Conservation (phyloP, 2,329 filamentous ascomycete genomes). For the Talaromyces sp. region DNA sequence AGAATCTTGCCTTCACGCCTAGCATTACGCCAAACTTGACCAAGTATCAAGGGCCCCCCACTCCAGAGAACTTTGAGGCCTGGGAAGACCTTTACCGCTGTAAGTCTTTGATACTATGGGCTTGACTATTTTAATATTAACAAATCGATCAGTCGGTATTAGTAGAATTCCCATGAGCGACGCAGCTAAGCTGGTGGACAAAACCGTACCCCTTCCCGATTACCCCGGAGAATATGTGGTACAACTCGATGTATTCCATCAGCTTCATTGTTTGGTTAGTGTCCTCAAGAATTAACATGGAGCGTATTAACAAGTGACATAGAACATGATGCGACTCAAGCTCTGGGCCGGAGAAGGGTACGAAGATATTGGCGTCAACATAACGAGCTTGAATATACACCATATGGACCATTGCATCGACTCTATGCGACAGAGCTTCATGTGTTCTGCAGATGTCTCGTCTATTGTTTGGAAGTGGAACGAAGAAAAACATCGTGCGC, state of each 20-base stretch:
- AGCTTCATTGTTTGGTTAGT: constrained; percentile 9
- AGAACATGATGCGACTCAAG: constrained; percentile 3
- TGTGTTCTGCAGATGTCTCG: neutral
- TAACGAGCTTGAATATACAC: neutral
- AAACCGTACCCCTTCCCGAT: constrained; percentile 10
- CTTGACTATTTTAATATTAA: neutral
- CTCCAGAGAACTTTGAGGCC: neutral
- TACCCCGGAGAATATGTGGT: constrained; percentile 11
- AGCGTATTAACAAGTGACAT: neutral
- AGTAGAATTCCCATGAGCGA: constrained; percentile 7
- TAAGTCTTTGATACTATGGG: neutral
- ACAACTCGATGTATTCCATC: constrained; percentile 9
- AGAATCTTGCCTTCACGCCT: neutral
- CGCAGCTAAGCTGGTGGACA: constrained; percentile 18
- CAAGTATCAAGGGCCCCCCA: constrained; percentile 1
- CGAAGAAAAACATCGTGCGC: neutral
- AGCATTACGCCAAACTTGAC: neutral
- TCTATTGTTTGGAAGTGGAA: neutral
- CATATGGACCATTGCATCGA: constrained; percentile 2
- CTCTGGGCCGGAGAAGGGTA: neutral
- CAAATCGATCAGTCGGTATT: neutral
- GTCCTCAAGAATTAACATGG: neutral
- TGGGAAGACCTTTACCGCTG: constrained; percentile 3
- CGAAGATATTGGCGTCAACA: neutral
- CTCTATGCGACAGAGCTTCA: constrained; percentile 3